A percentile compares a stretch with the other conserved stretches of the same genome.
These are phyloP conservation scores for Rhodamnia rubescens DNA, from an alignment of 345 rosid species.

Conservation along the genomic window DNA sequence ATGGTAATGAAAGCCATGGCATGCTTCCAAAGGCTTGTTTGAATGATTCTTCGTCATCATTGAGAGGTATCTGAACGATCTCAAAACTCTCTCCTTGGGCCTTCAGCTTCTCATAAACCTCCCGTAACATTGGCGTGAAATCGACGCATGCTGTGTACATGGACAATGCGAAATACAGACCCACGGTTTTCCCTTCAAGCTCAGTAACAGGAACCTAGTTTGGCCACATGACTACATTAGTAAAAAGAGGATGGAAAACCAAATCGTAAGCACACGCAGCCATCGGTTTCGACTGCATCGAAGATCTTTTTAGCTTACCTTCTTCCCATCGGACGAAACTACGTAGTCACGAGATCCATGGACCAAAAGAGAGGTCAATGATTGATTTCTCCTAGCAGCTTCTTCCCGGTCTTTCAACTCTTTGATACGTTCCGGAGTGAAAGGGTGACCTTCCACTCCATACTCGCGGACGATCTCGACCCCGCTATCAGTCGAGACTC, in stretches of 20 bases:
- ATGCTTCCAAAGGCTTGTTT: background rate
- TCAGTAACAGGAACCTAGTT: constrained; percentile 6
- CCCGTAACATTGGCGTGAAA: background rate
- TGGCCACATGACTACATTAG: background rate
- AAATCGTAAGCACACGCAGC: background rate
- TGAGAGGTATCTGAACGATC: constrained; percentile 10
- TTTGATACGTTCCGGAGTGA: constrained; percentile 41
- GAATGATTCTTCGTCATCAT: constrained; percentile 2
- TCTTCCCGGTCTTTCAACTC: constrained; percentile 56
- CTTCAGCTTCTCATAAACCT: constrained; percentile 6
- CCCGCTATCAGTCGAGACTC: constrained; percentile 30
- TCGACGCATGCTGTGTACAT: background rate
- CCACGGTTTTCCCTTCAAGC: constrained; percentile 9
- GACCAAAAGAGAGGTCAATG: constrained; percentile 44
- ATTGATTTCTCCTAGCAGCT: constrained; percentile 46
- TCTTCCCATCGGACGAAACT: constrained; percentile 32
- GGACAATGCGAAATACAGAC: constrained; percentile 7
- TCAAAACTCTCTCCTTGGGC: constrained; percentile 7
- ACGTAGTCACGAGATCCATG: constrained; percentile 43
- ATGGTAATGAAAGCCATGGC: constrained; percentile 18
- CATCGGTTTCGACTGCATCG: background rate
- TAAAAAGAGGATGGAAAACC: background rate
- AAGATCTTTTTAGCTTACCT: constrained; percentile 22
- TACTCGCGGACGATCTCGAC: constrained; percentile 44
- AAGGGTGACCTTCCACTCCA: constrained; percentile 62